Conservation (phyloP, 345 rosid genomes). For the Capsella bursapastoris region DNA sequence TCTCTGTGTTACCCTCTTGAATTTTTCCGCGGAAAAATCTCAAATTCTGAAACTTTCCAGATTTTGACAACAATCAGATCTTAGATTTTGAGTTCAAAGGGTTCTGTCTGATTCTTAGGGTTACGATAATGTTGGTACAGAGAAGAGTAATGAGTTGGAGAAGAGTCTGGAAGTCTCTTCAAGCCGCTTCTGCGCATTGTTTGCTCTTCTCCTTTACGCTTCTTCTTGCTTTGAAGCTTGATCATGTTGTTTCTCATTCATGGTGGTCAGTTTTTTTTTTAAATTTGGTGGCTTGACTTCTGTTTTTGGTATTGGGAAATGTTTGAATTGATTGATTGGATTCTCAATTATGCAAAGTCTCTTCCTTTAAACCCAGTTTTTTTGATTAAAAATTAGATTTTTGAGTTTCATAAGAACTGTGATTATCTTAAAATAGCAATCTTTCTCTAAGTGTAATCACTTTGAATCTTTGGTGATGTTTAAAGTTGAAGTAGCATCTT, state of each 20-base stretch:
- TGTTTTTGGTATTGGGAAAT: slow-evolving; percentile 26
- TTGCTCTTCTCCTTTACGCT: slow-evolving; percentile 84
- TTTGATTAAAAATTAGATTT: not conserved
- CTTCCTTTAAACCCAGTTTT: not conserved
- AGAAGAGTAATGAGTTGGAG: slow-evolving; percentile 76
- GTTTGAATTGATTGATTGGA: not conserved
- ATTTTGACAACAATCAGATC: slow-evolving; percentile 20
- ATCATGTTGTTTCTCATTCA: slow-evolving; percentile 55
- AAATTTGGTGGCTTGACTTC: slow-evolving; percentile 23
- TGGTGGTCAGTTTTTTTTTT: slow-evolving; percentile 71
- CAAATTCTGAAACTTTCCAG: not conserved
- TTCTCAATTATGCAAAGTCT: not conserved
- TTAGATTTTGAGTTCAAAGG: slow-evolving; percentile 19
- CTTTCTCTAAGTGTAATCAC: not conserved
- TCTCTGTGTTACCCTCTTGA: slow-evolving; percentile 13
- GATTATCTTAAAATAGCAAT: not conserved
- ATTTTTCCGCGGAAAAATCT: slow-evolving; percentile 31
- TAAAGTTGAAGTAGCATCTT: slow-evolving; percentile 13
- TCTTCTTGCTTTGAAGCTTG: slow-evolving; percentile 76
- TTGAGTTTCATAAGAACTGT: slow-evolving; percentile 16
- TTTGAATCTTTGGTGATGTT: slow-evolving; percentile 19
- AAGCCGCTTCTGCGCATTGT: slow-evolving; percentile 65
- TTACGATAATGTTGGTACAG: slow-evolving; percentile 53
- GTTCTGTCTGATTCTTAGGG: slow-evolving; percentile 29
- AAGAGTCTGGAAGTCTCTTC: slow-evolving; percentile 73